Base-by-base conservation (phyloP, 257 asterid species). In the Verbena officinalis region DNA sequence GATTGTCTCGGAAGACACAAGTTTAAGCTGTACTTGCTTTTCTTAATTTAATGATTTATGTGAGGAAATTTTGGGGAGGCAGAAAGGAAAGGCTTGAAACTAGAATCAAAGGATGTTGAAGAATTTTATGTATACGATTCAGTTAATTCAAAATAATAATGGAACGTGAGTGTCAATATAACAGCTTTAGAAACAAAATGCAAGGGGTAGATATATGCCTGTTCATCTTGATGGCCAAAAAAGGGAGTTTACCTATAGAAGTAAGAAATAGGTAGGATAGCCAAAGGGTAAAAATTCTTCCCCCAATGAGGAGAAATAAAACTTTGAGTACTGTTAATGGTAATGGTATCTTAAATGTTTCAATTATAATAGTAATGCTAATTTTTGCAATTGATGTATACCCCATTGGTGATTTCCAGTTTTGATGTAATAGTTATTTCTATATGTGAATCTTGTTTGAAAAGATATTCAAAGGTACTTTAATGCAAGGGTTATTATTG, bases 401-500 rank as follows among this genome's bases (percentile, higher is more conserved):
- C 1, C 1, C 13, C 13, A 15, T 42, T 34, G 34, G 34, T 33
- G 57, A 66, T 52, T 11, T 22, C 48, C 33, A 52, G 42, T 52
- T 58, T 42, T 52, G 52, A 3, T 53, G 45, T 16, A 38, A 24
- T 53, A 6, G 21, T 69, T 57, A 42, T 43, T 69, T 58, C 40
- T 54, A 60, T 38, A 7, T 31, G 3, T 22, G 54, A 16, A 16
- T 62, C 40, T 12, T 12, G 40, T 50, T 1, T 44, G 4, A n/a
- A 33, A 46, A 73, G 51, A 30, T 43, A 59, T 13, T 44, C 36
- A 7, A 48, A 39, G 52, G 52, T 72, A 53, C 44, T 44, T 67
- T 68, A 16, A 15, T 56, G 9, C 12, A 56, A 64, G 69, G 78
- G 50, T 42, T 52, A 64, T 44, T 58, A 31, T 64, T 59, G 73